Evolutionary conservation across 1,284 basidiomycete genomes (phyloP), one percentile per base, ranked within the genome.

Genomic region (Fomitopsis palustris): DNA sequence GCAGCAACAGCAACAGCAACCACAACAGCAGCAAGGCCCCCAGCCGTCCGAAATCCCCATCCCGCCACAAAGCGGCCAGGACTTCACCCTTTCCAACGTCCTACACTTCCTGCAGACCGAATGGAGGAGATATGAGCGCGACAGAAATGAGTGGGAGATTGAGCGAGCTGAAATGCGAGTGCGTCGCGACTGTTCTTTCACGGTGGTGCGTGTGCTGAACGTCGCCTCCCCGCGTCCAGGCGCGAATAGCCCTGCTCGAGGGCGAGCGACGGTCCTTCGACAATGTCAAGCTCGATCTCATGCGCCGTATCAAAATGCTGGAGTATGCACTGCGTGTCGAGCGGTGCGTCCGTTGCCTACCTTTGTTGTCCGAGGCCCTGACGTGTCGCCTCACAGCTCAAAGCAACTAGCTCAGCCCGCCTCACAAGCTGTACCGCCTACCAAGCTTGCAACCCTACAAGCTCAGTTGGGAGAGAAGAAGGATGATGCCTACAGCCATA

Each of bases 121-220:
- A 81, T 98, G 96, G 94, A 83, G 97, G 62, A 83, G 94, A 61
- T 96, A 95, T 72, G 96, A 98, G 74, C 89, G 94, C 72, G 96
- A 99, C 77, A 85, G 96, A 69, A 99, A 99, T 74, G 96, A 98
- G 76, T 99, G 96, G 96, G 96, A 98, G 81, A 99, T 99, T 69
- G 96, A 99, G 78, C 82, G 96, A 66, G 96, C 97, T 37, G 96
- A 99, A 77, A 97, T 99, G 95, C 84, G 96, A 81, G 96, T 95
- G 67, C 64, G 61, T 63, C 17, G 45, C 43, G 51, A 37, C 52
- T 17, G 52, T 39, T 52, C 79, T 78, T 63, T 64, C 76, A 66
- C 25, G 55, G 58, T 49, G 61, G 57, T 60, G 59, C 61, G 59
- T 68, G 62, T 58, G 56, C 61, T 49, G 21, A 53, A 38, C 23